Conservation (phyloP, 2,329 filamentous ascomycete species). For the Diaporthe sp. region DNA sequence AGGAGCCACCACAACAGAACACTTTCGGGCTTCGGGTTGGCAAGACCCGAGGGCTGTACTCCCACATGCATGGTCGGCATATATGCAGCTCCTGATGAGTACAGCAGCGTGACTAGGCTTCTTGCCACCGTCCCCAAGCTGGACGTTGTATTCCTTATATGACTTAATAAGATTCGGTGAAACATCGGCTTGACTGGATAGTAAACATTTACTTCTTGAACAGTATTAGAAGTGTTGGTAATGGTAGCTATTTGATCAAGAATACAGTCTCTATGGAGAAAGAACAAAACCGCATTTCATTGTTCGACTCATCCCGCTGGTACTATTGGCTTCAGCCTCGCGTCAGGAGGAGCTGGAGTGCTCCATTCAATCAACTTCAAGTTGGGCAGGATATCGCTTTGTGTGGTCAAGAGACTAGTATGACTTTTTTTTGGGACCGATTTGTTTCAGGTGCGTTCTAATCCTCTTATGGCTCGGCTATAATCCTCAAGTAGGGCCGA, state of each 20-base stretch:
- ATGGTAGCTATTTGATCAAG: not conserved
- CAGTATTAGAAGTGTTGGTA: not conserved
- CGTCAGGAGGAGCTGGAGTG: not conserved
- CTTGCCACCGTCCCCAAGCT: too few relatives aligned
- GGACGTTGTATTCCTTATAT: not conserved
- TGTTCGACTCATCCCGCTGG: not conserved
- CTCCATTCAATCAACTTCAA: not conserved
- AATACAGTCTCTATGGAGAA: too few relatives aligned
- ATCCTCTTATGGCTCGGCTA: not conserved
- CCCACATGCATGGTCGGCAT: not conserved
- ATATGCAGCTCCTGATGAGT: not conserved
- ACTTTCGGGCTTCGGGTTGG: not conserved
- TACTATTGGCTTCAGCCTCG: not conserved
- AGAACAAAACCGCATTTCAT: not conserved
- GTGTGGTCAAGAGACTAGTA: not conserved
- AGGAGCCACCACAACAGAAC: not conserved
- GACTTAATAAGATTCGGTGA: not conserved
- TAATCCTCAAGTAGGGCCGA: not conserved
- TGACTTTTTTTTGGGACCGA: slow-evolving; percentile 1
- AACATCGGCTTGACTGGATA: not conserved
- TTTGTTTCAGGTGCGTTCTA: not conserved
- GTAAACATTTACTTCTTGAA: not conserved
- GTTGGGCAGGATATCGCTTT: not conserved
- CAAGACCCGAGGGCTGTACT: not conserved
- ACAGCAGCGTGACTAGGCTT: not conserved